Base-by-base conservation (phyloP, 805 yeast species). In the Saturnispora silvae region DNA sequence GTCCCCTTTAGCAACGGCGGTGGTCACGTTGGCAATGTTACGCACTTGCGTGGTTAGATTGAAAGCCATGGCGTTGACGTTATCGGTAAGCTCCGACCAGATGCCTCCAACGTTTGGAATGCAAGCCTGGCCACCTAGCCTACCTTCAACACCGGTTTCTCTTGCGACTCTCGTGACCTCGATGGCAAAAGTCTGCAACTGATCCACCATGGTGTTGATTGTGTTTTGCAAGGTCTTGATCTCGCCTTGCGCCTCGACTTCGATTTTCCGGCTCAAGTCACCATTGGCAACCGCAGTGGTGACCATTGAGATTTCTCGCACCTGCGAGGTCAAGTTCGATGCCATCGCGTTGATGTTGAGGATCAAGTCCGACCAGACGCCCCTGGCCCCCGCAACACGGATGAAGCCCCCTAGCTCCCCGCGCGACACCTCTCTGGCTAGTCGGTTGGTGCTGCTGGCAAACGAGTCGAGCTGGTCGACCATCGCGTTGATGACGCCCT, bases 341-440 rank as follows among this genome's bases (percentile, higher is more conserved):
- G 95, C 95, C 95, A 84, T 84, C 39, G 81, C 81, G 53, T 84
- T 84, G 47, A 84, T 85, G 48, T 82, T 82, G 50, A 81, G 87
- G 18, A 86, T 80, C 42, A 84, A 70, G 20, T 81, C 76, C 51
- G 84, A 73, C 95, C 95, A 84, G 35, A 81, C 80, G 15, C 95
- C 95, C 7, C 77, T 83, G 1, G 87, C 75, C n/a, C 87, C 89
- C 37, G 76, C 78, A 25, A 77, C 78, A 44, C 78, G 81, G 28
- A 89, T 94, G 53, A 81, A 92, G 27, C 95, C 95, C 47, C 95
- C 95, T 28, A 84, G 66, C 45, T 82, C 82, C 47, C 95, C 95
- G 49, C 82, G 81, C 22, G 94, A 89, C 16, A 84, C 95, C 48
- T 84, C 94, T 14, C 87, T 82, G 27, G 95, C 92, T 19, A 84